Percentiles rank a stretch among this genome's conserved stretches.
phyloP scores from a whole-genome alignment of 257 asterid genomes.

The Solanum pennellii region DNA sequence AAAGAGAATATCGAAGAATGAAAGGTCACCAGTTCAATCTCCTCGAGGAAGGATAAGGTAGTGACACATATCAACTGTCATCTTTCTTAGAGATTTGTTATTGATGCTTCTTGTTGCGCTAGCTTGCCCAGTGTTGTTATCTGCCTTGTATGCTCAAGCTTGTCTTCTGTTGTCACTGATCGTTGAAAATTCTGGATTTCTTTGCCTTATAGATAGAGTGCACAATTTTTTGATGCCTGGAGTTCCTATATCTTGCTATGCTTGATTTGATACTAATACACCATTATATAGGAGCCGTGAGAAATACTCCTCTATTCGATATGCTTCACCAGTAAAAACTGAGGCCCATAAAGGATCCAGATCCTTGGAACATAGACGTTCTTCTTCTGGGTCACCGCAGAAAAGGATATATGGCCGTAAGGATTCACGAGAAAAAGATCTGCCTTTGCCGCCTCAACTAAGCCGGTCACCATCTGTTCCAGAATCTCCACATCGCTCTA shows the following conservation, averaged over 20 bases:
- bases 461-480: slow-evolving; percentile 33
- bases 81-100: background rate
- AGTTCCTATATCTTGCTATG: background rate
- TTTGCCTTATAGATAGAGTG: slow-evolving; percentile 1
- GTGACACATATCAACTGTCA: background rate
- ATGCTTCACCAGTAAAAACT: slow-evolving; percentile 24
- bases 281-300: slow-evolving; percentile 31
- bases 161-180: background rate
- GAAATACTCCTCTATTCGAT: slow-evolving; percentile 41
- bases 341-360: slow-evolving; percentile 19
- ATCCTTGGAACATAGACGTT: slow-evolving; percentile 25
- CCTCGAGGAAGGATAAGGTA: slow-evolving; percentile 64
- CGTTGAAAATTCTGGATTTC: background rate
- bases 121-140: background rate
- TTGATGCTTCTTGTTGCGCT: background rate
- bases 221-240: background rate
- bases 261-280: background rate
- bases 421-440: slow-evolving; percentile 24
- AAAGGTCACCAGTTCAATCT: slow-evolving; percentile 41
- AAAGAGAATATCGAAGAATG: slow-evolving; percentile 31
- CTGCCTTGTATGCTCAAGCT: background rate
- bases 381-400: slow-evolving; percentile 50
- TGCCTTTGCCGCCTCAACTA: slow-evolving; percentile 20
- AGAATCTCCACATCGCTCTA: slow-evolving; percentile 17
- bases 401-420: slow-evolving; percentile 36